Percentiles rank a stretch among this genome's conserved stretches.
Conservation (phyloP, 164 flowering plant genomes). For the Dillenia suffruticosa region DNA sequence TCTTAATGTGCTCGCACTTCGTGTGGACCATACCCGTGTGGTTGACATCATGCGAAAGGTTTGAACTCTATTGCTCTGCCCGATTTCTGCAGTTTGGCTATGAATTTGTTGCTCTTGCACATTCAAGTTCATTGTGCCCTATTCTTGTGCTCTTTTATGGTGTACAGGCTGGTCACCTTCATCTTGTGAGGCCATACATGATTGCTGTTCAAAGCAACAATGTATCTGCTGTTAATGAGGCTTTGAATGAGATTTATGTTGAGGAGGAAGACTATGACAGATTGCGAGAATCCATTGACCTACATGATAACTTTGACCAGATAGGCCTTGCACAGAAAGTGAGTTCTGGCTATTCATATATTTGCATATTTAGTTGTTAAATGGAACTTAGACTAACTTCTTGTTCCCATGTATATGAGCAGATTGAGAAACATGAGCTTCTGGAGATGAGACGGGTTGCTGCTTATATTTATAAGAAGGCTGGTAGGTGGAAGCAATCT, state of each 20-base stretch:
- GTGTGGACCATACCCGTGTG: conserved; percentile 92
- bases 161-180: conserved; percentile 86
- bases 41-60: conserved; percentile 99
- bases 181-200: conserved; percentile 98
- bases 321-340: conserved; percentile 99
- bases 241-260: conserved; percentile 82
- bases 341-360: not conserved
- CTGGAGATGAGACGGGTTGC: conserved; percentile 99
- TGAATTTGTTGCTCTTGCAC: not conserved
- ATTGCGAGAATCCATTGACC: conserved; percentile 86
- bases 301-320: conserved; percentile 95
- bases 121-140: no score
- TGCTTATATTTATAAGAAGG: conserved; percentile 95
- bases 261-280: conserved; percentile 96
- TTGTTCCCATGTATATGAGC: conserved; percentile 18
- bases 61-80: conserved; percentile 1
- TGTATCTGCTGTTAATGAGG: conserved; percentile 95
- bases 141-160: conserved; percentile 8
- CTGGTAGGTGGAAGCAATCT: conserved; percentile 99
- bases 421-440: conserved; percentile 99
- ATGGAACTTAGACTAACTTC: not conserved
- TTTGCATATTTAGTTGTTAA: not conserved
- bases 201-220: conserved; percentile 98
- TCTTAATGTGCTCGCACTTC: conserved; percentile 92
- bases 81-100: not conserved